phyloP scores from a whole-genome alignment of 1,139 yeast species.

The Yarrowia galli region DNA sequence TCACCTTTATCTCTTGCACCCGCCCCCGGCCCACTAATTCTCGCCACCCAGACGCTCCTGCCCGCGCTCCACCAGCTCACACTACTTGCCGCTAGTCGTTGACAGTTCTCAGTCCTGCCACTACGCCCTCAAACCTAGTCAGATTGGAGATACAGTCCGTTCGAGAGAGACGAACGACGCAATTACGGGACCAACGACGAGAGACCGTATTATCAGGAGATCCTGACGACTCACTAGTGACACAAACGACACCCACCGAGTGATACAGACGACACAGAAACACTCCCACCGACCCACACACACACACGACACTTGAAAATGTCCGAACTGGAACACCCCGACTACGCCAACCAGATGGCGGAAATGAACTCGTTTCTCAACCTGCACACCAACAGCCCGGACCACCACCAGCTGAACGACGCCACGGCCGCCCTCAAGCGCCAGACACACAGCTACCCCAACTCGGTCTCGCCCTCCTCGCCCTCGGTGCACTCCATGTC shows the following conservation, averaged over 20 bases:
- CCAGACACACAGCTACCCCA: conserved; percentile 37
- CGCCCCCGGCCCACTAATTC: neutral
- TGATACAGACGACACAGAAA: neutral
- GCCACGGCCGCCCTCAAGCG: conserved; percentile 10
- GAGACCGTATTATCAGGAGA: neutral
- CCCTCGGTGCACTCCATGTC: conserved; percentile 37
- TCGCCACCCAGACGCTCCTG: neutral
- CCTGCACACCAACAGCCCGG: conserved; percentile 34
- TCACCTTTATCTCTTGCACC: too few relatives aligned
- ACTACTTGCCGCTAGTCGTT: neutral
- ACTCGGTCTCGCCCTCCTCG: conserved; percentile 34
- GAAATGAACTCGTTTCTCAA: conserved; percentile 37
- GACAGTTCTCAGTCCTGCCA: conserved; percentile 23
- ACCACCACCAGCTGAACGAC: conserved; percentile 23
- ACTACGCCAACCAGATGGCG: conserved; percentile 36
- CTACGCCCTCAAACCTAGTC: neutral
- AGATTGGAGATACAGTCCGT: neutral
- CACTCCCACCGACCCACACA: too few relatives aligned
- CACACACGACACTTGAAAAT: neutral
- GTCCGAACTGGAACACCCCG: conserved; percentile 32
- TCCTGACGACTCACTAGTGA: neutral
- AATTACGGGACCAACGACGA: neutral
- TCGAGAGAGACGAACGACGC: neutral
- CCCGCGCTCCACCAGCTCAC: neutral
- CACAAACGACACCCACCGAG: neutral